Conservation (phyloP, 495 filamentous ascomycete genomes). For the Penicillium turbatum region DNA sequence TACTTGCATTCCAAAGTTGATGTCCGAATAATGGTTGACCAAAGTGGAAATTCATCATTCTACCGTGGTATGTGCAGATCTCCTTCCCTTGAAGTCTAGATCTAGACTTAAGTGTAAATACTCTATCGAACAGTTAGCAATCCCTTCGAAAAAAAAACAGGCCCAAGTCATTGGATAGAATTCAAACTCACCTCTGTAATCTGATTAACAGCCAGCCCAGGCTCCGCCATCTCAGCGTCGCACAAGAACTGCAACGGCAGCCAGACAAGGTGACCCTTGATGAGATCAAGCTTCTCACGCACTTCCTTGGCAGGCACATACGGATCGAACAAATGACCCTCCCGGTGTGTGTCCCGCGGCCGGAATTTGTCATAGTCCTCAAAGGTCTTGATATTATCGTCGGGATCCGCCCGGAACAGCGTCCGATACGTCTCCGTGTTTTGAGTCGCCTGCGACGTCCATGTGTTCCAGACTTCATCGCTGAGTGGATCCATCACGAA, state of each 20-base stretch:
- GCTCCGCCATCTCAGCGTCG: constrained; percentile 88
- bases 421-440: constrained; percentile 84
- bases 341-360: constrained; percentile 60
- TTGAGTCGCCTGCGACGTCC: constrained; percentile 68
- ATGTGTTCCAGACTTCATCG: constrained; percentile 78
- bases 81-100: not conserved
- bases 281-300: constrained; percentile 65
- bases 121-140: constrained; percentile 28
- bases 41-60: not conserved
- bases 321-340: constrained; percentile 79
- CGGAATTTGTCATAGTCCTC: constrained; percentile 81
- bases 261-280: constrained; percentile 92
- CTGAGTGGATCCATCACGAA: constrained; percentile 78
- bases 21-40: not conserved
- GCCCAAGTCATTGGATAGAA: not conserved
- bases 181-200: constrained; percentile 55
- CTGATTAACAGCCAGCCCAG: constrained; percentile 68
- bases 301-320: constrained; percentile 67
- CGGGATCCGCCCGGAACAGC: constrained; percentile 90
- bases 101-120: constrained; percentile 37
- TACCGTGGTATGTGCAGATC: not conserved
- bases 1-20: not conserved
- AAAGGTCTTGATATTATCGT: constrained; percentile 83
- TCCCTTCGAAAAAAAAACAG: not conserved
- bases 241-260: constrained; percentile 84